These are phyloP conservation scores for Kokia cookei DNA, from an alignment of 441 rosid genomes.

Conservation along the genomic window DNA sequence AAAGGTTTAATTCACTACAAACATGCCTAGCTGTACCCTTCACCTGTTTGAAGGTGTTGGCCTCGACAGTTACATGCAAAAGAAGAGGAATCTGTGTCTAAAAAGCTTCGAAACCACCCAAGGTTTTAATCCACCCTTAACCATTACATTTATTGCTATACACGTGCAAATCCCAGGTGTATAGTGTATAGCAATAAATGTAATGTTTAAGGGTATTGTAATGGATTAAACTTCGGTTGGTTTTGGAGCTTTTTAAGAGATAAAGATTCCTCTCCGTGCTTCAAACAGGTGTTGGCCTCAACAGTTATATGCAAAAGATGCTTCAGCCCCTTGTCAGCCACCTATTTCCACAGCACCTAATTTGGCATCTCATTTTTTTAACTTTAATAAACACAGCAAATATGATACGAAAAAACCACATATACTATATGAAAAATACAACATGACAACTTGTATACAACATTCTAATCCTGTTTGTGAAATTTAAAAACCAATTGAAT, in stretches of 20 bases:
- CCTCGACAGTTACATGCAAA: neutral
- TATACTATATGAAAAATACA: no score
- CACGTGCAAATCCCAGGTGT: no score
- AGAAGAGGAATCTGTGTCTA: neutral
- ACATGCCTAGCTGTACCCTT: neutral
- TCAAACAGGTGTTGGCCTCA: neutral
- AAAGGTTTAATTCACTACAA: neutral
- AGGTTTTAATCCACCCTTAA: neutral
- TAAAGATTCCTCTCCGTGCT: neutral
- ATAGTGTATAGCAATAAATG: neutral
- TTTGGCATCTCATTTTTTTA: no score
- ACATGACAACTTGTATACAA: no score
- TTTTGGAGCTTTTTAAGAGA: neutral
- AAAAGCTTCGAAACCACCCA: neutral
- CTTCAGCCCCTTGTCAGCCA: neutral
- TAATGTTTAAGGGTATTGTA: neutral
- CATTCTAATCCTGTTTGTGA: no score
- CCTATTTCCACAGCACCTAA: neutral
- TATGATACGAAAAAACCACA: no score
- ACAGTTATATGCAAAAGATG: neutral
- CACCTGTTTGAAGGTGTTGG: no score
- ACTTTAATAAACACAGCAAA: neutral
- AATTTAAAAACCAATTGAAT: no score
- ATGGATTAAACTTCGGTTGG: neutral
- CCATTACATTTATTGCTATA: neutral